Base-by-base conservation (phyloP, 192 early-diverging fungal genomes). In the Kappamyces sp. region DNA sequence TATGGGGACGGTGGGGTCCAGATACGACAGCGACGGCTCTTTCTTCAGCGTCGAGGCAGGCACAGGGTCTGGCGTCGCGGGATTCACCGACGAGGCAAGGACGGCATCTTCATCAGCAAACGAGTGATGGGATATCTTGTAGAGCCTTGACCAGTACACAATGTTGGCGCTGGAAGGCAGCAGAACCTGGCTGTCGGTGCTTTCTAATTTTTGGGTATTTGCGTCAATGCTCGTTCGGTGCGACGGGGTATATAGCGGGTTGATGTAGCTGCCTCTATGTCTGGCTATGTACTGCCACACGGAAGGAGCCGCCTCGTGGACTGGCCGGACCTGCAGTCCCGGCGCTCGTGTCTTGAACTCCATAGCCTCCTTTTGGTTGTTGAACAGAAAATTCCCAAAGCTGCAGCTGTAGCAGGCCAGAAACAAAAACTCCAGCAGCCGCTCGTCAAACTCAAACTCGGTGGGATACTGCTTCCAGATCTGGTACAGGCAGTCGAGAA, bases 401-500 rank as follows among this genome's bases (percentile, higher is more conserved):
- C 92, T 90, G 66, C 92, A 93, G 40, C 88, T 82, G 62, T 94
- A 91, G 47, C 89, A 71, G 68, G 92, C 87, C 69, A 84, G 85
- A 68, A 92, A 90, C 44, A 99, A 74, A 23, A 86, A 75, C 0
- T 86, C 75, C 60, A 99, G 67, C 47, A 94, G 79, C 23, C 75
- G 64, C 66, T 94, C 90, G 61, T 86, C 88, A 60, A 92, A 99
- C 77, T 94, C 93, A 71, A 99, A 99, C 54, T 88, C 82, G 2
- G 85, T 85, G 8, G 96, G 93, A 55, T 83, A 84, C 71, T 93
- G 89, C 23, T 73, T 76, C 76, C 88, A 88, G 9, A 94, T 71
- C 72, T 99, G 96, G 72, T 89, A 99, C 35, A 93, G 80, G 72
- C 92, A 94, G 70, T 99, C 96, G 9, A 99, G 75, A 62, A 97